Percentiles rank a stretch among this genome's conserved stretches.
Conservation (phyloP, 2,329 filamentous ascomycete species). For the Tetracladium maxilliforme region DNA sequence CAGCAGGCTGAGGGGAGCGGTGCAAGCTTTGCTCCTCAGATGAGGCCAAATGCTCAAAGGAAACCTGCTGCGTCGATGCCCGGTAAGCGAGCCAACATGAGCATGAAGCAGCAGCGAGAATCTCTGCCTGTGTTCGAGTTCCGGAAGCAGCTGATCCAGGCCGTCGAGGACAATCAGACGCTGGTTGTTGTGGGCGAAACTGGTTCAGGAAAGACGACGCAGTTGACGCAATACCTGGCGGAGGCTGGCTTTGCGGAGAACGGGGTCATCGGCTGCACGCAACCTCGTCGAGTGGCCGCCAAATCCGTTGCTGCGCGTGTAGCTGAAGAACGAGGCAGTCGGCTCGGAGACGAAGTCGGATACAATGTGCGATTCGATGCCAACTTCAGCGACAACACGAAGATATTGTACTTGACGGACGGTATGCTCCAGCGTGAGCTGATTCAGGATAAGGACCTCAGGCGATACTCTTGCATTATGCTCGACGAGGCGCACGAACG, state of each 20-base stretch:
- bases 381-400: conserved; percentile 71
- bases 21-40: conserved; percentile 75
- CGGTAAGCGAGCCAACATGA: conserved; percentile 77
- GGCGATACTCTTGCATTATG: conserved; percentile 91
- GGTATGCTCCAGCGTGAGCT: conserved; percentile 96
- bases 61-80: conserved; percentile 83
- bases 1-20: conserved; percentile 58
- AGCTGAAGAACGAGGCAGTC: conserved; percentile 84
- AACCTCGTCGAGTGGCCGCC: conserved; percentile 89
- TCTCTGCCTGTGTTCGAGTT: conserved; percentile 82
- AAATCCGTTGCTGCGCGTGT: conserved; percentile 98
- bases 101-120: conserved; percentile 90
- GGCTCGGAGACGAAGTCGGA: conserved; percentile 81
- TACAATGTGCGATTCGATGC: conserved; percentile 98
- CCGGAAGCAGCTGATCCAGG: conserved; percentile 73
- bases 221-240: conserved; percentile 87
- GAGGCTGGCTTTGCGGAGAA: conserved; percentile 81
- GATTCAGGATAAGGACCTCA: conserved; percentile 77
- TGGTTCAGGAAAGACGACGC: conserved; percentile 93
- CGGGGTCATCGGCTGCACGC: conserved; percentile 89
- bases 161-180: conserved; percentile 76
- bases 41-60: conserved; percentile 72
- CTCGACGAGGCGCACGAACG: conserved; percentile 96
- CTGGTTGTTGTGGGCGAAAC: conserved; percentile 96
- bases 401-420: conserved; percentile 99